phyloP scores from a whole-genome alignment of 805 yeast species.

The Lachancea lanzarotensis region DNA sequence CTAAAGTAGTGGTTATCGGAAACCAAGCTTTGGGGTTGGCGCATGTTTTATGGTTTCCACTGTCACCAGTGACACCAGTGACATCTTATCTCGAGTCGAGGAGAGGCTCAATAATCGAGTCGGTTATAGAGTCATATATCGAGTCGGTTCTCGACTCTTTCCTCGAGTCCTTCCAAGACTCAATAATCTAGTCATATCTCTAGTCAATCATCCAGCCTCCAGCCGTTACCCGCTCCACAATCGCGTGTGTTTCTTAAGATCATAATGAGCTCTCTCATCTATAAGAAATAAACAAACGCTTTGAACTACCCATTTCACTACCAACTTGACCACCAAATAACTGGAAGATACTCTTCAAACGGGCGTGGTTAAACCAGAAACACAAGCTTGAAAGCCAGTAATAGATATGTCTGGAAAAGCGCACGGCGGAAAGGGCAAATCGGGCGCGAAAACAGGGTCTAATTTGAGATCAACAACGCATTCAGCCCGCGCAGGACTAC shows the following conservation, averaged over 20 bases:
- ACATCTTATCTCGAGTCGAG: too few species aligned
- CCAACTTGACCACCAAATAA: background rate
- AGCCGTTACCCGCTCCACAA: background rate
- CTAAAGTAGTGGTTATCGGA: too few species aligned
- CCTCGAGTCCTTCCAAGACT: background rate
- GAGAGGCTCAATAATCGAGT: too few species aligned
- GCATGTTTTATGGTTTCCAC: too few species aligned
- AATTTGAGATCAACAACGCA: constrained; percentile 65
- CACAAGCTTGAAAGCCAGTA: background rate
- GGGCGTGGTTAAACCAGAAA: constrained; percentile 3
- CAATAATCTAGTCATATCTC: background rate
- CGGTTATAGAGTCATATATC: background rate
- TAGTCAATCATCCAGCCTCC: background rate
- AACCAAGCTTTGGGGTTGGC: background rate
- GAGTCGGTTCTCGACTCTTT: background rate
- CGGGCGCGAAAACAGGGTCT: constrained; percentile 69
- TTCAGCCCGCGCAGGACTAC: constrained; percentile 90
- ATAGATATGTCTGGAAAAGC: constrained; percentile 98
- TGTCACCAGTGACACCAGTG: too few species aligned
- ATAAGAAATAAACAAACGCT: constrained; percentile 4
- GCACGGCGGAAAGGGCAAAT: constrained; percentile 95
- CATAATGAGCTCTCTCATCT: background rate
- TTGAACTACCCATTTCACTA: background rate
- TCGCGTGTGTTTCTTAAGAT: background rate
- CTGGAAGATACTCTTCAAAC: background rate